Evolutionary conservation across 352 stramenopile species (phyloP).

Genomic region (Globisporangium nunn): DNA sequence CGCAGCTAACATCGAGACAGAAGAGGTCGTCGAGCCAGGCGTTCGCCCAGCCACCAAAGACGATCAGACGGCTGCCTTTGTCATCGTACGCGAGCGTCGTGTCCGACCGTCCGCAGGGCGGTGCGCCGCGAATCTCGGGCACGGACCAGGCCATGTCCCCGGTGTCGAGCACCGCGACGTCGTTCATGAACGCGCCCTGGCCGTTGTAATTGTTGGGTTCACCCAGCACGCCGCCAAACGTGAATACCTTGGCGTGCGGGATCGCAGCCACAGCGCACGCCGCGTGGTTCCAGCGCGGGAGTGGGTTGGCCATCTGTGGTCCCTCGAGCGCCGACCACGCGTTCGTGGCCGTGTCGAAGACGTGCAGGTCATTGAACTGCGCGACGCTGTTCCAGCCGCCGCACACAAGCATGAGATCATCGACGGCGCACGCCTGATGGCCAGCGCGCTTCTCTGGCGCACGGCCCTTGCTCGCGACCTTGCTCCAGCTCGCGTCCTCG

Average conservation of each 20-base stretch:
- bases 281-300: conserved; percentile 94
- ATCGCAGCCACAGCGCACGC: conserved; percentile 91
- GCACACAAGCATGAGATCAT: conserved; percentile 90
- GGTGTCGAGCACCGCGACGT: conserved; percentile 91
- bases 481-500: conserved; percentile 80
- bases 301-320: conserved; percentile 53
- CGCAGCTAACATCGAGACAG: conserved; percentile 89
- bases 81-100: conserved; percentile 92
- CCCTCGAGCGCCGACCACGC: conserved; percentile 84
- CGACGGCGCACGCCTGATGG: conserved; percentile 87
- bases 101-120: conserved; percentile 88
- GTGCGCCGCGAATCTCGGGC: conserved; percentile 68
- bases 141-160: conserved; percentile 87
- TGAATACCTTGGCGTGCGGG: conserved; percentile 94
- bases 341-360: conserved; percentile 85
- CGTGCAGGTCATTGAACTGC: conserved; percentile 94
- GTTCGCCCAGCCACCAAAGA: conserved; percentile 96
- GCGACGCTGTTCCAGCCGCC: conserved; percentile 92
- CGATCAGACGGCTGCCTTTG: conserved; percentile 84
- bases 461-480: conserved; percentile 83
- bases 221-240: conserved; percentile 94
- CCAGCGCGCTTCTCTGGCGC: conserved; percentile 88
- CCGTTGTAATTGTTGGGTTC: conserved; percentile 85
- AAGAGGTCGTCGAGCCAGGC: conserved; percentile 91
- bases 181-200: conserved; percentile 79